Percentiles rank a stretch among this genome's conserved stretches.
phyloP scores from a whole-genome alignment of 768 basidiomycete species.

The Podaxis sp. region DNA sequence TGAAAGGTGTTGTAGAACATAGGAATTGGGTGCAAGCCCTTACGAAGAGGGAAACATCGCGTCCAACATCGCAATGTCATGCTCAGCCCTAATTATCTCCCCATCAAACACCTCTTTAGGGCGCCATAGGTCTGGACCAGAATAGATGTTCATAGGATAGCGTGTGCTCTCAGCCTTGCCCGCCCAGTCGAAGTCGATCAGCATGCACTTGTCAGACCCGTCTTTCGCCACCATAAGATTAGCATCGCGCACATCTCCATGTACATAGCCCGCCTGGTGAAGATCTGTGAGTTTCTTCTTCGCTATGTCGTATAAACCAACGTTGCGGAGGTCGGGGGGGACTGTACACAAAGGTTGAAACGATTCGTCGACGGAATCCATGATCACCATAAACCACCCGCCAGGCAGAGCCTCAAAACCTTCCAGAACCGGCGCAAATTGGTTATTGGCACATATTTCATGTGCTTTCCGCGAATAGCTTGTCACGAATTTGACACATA shows the following conservation, averaged over 20 bases:
- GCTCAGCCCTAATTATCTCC: background rate
- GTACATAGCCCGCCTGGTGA: slow-evolving; percentile 19
- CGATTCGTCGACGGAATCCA: slow-evolving; percentile 20
- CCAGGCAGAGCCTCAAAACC: slow-evolving; percentile 27
- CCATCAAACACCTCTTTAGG: background rate
- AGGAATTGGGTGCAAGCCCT: too few relatives aligned
- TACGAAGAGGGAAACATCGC: background rate
- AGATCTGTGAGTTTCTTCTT: slow-evolving; percentile 13
- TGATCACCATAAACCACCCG: slow-evolving; percentile 27
- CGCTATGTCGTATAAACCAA: background rate
- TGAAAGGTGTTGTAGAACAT: too few relatives aligned
- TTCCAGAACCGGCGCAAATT: slow-evolving; percentile 25
- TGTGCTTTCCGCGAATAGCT: slow-evolving; percentile 24
- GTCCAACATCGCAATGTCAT: background rate
- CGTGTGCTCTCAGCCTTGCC: background rate
- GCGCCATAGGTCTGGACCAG: background rate
- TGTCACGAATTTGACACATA: slow-evolving; percentile 25
- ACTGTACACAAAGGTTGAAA: background rate
- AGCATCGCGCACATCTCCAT: slow-evolving; percentile 21
- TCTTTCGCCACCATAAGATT: slow-evolving; percentile 17
- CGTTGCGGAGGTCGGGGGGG: slow-evolving; percentile 2
- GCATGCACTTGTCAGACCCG: background rate
- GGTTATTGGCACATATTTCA: slow-evolving; percentile 19
- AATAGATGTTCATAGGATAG: background rate
- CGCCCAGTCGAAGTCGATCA: background rate